Evolutionary conservation across 2,329 filamentous ascomycete species (phyloP).

Genomic region (Fusarium marasasianum): DNA sequence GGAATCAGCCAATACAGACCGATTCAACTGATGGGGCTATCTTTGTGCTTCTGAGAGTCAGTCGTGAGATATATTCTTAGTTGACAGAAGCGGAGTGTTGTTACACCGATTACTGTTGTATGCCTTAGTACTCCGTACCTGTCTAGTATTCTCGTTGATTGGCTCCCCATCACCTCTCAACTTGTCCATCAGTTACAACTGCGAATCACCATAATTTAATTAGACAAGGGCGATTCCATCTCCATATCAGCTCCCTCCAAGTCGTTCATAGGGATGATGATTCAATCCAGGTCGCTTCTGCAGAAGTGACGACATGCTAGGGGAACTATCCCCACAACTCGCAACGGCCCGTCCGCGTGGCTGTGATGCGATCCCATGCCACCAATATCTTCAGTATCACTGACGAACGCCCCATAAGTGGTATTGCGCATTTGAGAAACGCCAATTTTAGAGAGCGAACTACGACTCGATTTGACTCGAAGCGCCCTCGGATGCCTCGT

Average conservation of each 20-base stretch:
- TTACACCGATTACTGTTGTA: neutral
- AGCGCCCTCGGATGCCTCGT: constrained; percentile 3
- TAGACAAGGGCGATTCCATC: neutral
- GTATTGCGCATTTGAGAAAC: neutral
- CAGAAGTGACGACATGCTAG: neutral
- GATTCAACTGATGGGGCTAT: neutral
- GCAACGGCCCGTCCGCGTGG: constrained; percentile 20
- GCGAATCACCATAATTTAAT: neutral
- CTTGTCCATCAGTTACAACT: neutral
- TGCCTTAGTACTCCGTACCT: neutral
- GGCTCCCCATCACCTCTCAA: neutral
- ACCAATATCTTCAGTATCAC: neutral
- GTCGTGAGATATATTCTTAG: neutral
- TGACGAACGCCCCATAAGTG: neutral
- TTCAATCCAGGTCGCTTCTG: neutral
- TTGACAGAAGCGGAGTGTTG: neutral
- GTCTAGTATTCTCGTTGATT: neutral
- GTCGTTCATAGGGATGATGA: neutral
- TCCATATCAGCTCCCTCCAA: neutral
- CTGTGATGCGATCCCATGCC: neutral
- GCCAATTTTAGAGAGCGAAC: neutral
- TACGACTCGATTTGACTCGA: neutral
- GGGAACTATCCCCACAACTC: constrained; percentile 4
- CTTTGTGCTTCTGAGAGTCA: neutral
- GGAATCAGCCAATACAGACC: neutral